Evolutionary conservation across 2,329 filamentous ascomycete genomes (phyloP), one percentile per base, ranked within the genome.

Genomic region (Cercospora sp.): DNA sequence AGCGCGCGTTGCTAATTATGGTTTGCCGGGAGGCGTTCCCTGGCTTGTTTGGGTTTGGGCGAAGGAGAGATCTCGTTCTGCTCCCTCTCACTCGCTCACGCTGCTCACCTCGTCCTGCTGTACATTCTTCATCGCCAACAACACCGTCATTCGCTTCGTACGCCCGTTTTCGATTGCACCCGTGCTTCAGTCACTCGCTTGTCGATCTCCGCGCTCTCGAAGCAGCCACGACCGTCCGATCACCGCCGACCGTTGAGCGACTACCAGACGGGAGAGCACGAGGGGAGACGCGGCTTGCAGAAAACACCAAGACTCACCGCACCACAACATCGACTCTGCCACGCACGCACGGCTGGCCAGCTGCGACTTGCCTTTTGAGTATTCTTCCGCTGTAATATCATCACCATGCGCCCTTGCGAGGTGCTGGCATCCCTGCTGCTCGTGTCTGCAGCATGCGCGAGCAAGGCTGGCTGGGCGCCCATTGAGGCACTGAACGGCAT

Each of bases 371-470:
- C 36, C 36, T 42, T 42, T n/a, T 7, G 36, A 42, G 3, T 26
- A 51, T 51, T 23, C 42, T 23, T 48, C 42, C 58, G 33, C 59
- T 51, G 39, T 61, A 68, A 60, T 42, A 62, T 55, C 58, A 66
- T 72, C 72, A 72, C 69, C 53, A 80, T 80, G 78, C 75, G 77
- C 70, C 73, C 77, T 48, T 71, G 76, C 39, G 69, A 73, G 57
- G 57, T 79, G 57, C 67, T 79, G 57, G 72, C 78, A 33, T 69
- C 76, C 48, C 70, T 74, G 58, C 69, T 77, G 63, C 70, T 78
- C 30, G 72, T 78, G 68, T 72, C 77, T 23, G 69, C 77, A 36
- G 69, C 76, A 58, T 74, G 74, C 36, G 71, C 75, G 59, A 76
- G 73, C 70, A 72, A 74, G 26, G 72, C 71, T 33, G 72, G 65